Evolutionary conservation across 257 asterid species (phyloP), one percentile per base, ranked within the genome.

Genomic region (Solanum clarkiae): DNA sequence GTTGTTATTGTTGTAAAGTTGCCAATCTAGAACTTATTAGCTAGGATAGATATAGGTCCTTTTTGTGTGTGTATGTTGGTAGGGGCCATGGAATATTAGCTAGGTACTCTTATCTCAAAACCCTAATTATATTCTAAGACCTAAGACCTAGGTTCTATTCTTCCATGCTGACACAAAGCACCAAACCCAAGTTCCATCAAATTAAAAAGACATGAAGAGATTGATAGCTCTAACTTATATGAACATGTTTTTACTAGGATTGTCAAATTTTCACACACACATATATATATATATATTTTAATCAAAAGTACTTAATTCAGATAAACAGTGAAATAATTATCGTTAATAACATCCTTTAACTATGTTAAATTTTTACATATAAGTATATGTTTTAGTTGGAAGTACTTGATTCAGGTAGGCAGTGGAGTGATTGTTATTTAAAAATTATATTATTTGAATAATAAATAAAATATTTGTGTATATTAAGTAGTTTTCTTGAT

Each of bases 71-170:
- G 42, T 36, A 6, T 4, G 63, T 51, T 51, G 65, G 63, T 26
- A 26, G 82, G 82, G 82, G 63, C 17, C 63, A 77, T 51, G 47
- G 42, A 75, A 26, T 77, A 77, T 77, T 51, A 77, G 5, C 57
- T 77, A 77, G 82, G 26, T 77, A 51, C 51, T 69, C 51, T 26
- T 24, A 40, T 51, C 81, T 51, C 24, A 5, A 49, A 77, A 26
- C 16, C 63, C 63, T 77, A 77, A 24, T 59, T 20, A 20, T 59
- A 20, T 24, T 77, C 47, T 16, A 77, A 51, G 63, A 24, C 82
- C 47, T 51, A 77, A 14, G n/a, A 51, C 45, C n/a, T 77, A 51
- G 24, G 47, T 24, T 77, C 16, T 77, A 51, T 51, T 77, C 45
- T 77, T 77, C 63, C 22, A 24, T 77, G 63, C 26, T 77, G 82